Evolutionary conservation across 1,284 basidiomycete species (phyloP).

Genomic region (Apiotrichum domesticum): DNA sequence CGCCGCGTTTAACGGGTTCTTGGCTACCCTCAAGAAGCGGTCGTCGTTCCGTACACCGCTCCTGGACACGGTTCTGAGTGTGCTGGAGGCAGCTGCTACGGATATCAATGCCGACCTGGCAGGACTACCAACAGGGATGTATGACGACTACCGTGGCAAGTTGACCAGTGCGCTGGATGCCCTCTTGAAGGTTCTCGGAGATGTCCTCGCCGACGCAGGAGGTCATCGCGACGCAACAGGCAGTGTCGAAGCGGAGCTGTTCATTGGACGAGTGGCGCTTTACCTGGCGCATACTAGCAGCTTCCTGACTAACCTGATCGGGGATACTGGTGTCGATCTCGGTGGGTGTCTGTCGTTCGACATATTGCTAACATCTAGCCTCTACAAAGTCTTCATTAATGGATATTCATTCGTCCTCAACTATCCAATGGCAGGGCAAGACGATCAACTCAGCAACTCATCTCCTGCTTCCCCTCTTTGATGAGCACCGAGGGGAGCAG

Average conservation of each 20-base stretch:
- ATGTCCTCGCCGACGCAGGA: constrained; percentile 26
- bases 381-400: constrained; percentile 17
- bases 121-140: constrained; percentile 21
- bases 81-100: constrained; percentile 29
- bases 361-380: neutral
- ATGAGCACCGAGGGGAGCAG: constrained; percentile 15
- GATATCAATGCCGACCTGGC: constrained; percentile 34
- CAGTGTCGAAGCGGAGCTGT: constrained; percentile 35
- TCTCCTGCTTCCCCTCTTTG: constrained; percentile 26
- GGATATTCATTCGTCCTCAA: constrained; percentile 27
- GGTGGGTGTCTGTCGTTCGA: constrained; percentile 9
- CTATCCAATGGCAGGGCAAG: constrained; percentile 24
- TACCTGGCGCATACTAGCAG: constrained; percentile 29
- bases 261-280: constrained; percentile 40
- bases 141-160: constrained; percentile 23
- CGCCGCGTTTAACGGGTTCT: constrained; percentile 32
- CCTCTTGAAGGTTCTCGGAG: constrained; percentile 26
- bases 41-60: constrained; percentile 35
- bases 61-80: constrained; percentile 31
- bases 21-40: constrained; percentile 31
- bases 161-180: constrained; percentile 20
- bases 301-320: constrained; percentile 29
- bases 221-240: constrained; percentile 18
- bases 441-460: constrained; percentile 20
- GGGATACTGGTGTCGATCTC: constrained; percentile 13